Evolutionary conservation across 352 stramenopile genomes (phyloP), one percentile per base, ranked within the genome.

Genomic region (Pythium myriotylum): DNA sequence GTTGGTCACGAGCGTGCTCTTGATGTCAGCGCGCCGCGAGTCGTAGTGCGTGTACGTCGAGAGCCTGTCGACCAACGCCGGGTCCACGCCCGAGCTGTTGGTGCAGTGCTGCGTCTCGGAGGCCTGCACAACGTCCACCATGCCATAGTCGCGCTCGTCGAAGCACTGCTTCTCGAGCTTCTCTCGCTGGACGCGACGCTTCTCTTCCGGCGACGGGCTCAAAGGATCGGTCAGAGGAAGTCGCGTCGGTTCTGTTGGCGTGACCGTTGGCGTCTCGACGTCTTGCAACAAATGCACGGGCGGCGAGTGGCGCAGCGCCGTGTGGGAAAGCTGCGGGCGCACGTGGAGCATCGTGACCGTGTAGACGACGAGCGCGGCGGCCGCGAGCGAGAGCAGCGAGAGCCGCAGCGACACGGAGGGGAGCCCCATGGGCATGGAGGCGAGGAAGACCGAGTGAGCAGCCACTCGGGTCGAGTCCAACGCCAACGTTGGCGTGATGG

Each of bases 1-100:
- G 41, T 89, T 81, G 35, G 70, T 52, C 43, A 84, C 74, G 26
- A 72, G 65, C 14, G 74, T 67, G 27, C 47, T 65, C 0, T 33
- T 43, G 12, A 87, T 59, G 0, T 59, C 69, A 9, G 68, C 73
- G 33, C n/a, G 20, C 3, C 13, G 6, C 1, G 55, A 40, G 33
- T 55, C 12, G 26, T 63, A 63, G 46, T 55, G n/a, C 14, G n/a
- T 27, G 37, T 57, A 57, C 0, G 19, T 57, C 22, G 50, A 57
- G 8, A 59, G 53, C 13, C 29, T 35, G 29, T 8, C 17, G 8
- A 14, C 33, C 1, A 51, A 27, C 27, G 60, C 46, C 17, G 43
- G 62, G 20, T 59, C 19, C 35, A 70, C 78, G 24, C 27, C 54
- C 5, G 5, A 7, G 41, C 8, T 13, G 29, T 35, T 35, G 29